Evolutionary conservation across 2,329 filamentous ascomycete genomes (phyloP).

Genomic region (Emericellopsis cladophorae): DNA sequence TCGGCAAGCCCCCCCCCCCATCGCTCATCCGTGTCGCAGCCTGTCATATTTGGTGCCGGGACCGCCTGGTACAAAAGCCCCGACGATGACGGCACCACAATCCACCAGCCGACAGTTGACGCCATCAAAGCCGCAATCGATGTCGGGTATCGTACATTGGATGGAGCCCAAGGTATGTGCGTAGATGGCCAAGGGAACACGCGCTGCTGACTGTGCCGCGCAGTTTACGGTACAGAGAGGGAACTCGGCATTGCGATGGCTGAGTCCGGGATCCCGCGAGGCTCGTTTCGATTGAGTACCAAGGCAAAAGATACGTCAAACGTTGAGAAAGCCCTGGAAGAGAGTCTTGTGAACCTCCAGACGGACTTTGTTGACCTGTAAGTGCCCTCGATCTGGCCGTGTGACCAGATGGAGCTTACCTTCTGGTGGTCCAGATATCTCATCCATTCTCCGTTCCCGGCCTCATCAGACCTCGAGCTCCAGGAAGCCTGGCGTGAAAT

Average conservation of each 20-base stretch:
- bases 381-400: neutral
- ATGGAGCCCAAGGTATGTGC: slow-evolving; percentile 54
- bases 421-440: slow-evolving; percentile 23
- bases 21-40: neutral
- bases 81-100: neutral
- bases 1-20: neutral
- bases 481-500: slow-evolving; percentile 47
- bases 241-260: slow-evolving; percentile 64
- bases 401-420: neutral
- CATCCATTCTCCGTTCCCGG: slow-evolving; percentile 45
- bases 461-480: slow-evolving; percentile 34
- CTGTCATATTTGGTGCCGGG: neutral
- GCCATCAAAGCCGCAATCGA: slow-evolving; percentile 44
- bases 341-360: slow-evolving; percentile 51
- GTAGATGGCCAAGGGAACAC: neutral
- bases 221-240: slow-evolving; percentile 51
- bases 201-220: neutral
- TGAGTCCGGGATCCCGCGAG: slow-evolving; percentile 48
- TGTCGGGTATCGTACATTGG: slow-evolving; percentile 57
- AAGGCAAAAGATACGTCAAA: slow-evolving; percentile 34
- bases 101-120: neutral
- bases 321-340: slow-evolving; percentile 33
- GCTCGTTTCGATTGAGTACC: slow-evolving; percentile 56
- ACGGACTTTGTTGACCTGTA: slow-evolving; percentile 61
- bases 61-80: neutral